Conservation (phyloP, 2,329 filamentous ascomycete genomes). For the Helminthosporium solani region DNA sequence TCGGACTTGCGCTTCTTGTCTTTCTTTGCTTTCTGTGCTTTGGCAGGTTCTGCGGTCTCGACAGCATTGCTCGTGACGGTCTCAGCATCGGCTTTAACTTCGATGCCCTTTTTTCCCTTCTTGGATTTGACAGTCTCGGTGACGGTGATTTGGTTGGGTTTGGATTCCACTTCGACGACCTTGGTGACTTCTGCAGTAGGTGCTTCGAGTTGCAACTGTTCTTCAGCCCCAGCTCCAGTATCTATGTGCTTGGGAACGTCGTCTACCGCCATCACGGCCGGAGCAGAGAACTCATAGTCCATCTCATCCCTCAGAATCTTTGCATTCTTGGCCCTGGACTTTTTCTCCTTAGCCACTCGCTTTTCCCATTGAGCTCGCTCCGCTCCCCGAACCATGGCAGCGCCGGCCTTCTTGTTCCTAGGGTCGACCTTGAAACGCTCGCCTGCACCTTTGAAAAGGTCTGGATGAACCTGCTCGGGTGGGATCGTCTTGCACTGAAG, state of each 20-base stretch:
- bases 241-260: slow-evolving; percentile 32
- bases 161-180: slow-evolving; percentile 13
- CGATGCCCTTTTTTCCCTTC: slow-evolving; percentile 30
- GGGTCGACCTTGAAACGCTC: slow-evolving; percentile 86
- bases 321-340: slow-evolving; percentile 66
- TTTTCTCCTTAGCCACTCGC: slow-evolving; percentile 71
- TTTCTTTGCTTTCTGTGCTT: slow-evolving; percentile 16
- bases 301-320: slow-evolving; percentile 75
- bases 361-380: slow-evolving; percentile 76
- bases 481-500: slow-evolving; percentile 82
- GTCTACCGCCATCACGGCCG: slow-evolving; percentile 66
- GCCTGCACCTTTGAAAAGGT: slow-evolving; percentile 88
- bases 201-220: slow-evolving; percentile 27
- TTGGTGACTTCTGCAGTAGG: slow-evolving; percentile 20
- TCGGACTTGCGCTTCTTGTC: slow-evolving; percentile 24
- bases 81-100: slow-evolving; percentile 11
- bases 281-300: slow-evolving; percentile 80
- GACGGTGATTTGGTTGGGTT: slow-evolving; percentile 11
- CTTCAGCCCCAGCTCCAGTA: slow-evolving; percentile 24
- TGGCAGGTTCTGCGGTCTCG: slow-evolving; percentile 4
- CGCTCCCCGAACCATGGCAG: slow-evolving; percentile 69
- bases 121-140: slow-evolving; percentile 39
- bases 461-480: slow-evolving; percentile 72
- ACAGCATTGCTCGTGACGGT: slow-evolving; percentile 4
- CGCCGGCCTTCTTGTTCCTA: slow-evolving; percentile 81